Evolutionary conservation across 192 early-diverging fungal genomes (phyloP).

Genomic region (Coemansia sp.): DNA sequence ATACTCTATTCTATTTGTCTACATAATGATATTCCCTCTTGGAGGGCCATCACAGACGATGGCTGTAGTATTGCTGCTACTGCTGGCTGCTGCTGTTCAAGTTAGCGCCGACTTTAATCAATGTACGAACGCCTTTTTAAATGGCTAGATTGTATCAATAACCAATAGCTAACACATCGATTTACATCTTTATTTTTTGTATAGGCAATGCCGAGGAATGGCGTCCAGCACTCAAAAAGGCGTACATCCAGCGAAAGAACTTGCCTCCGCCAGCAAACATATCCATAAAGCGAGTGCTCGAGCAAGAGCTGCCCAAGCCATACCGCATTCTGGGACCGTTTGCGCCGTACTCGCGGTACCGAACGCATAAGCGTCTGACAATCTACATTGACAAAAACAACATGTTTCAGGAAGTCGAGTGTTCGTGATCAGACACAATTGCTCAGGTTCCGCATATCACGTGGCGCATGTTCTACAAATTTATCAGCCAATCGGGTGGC

Average conservation of each 20-base stretch:
- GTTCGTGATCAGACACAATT: slow-evolving; percentile 13
- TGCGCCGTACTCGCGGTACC: slow-evolving; percentile 36
- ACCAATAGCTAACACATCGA: neutral
- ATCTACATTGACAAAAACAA: slow-evolving; percentile 40
- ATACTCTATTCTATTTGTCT: neutral
- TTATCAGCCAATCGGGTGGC: neutral
- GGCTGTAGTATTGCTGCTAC: slow-evolving; percentile 2
- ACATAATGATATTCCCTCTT: neutral
- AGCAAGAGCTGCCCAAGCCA: slow-evolving; percentile 51
- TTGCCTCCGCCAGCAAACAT: slow-evolving; percentile 37
- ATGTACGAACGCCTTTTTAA: slow-evolving; percentile 18
- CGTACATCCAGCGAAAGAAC: slow-evolving; percentile 42
- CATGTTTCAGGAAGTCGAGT: slow-evolving; percentile 46
- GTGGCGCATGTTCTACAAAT: neutral
- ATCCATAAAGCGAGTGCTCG: slow-evolving; percentile 39
- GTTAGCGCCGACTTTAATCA: slow-evolving; percentile 31
- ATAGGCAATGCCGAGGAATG: slow-evolving; percentile 45
- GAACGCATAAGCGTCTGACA: slow-evolving; percentile 36
- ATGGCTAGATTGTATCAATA: neutral
- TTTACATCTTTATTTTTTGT: slow-evolving; percentile 2
- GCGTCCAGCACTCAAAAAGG: slow-evolving; percentile 48
- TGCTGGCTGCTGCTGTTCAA: neutral
- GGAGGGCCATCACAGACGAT: neutral
- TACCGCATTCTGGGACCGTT: slow-evolving; percentile 44
- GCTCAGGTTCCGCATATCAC: neutral